Evolutionary conservation across 768 basidiomycete genomes (phyloP).

Genomic region (Cyathus striatus): DNA sequence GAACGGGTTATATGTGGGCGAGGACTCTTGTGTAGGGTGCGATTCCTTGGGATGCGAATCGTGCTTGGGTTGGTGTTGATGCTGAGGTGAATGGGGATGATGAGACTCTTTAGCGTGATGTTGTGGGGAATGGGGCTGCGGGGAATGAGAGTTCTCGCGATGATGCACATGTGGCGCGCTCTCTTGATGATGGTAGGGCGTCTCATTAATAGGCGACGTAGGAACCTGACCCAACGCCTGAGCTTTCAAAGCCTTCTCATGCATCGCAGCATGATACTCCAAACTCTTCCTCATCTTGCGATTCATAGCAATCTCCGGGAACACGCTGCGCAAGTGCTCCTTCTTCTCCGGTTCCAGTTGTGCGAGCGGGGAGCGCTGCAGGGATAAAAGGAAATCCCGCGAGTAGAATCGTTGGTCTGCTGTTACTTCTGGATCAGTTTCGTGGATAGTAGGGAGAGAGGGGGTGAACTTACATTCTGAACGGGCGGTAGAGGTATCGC

Average conservation of each 20-base stretch:
- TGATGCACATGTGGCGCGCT: too few species aligned
- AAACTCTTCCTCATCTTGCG: conserved; percentile 22
- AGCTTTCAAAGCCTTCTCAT: too few species aligned
- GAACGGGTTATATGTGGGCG: neutral
- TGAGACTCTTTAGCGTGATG: too few species aligned
- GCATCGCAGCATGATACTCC: conserved; percentile 15
- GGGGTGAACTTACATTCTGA: too few species aligned
- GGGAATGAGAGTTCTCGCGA: too few species aligned
- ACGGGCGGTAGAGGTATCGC: conserved; percentile 11
- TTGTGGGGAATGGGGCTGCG: too few species aligned
- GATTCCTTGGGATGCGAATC: conserved; percentile 4
- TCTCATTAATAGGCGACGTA: too few species aligned
- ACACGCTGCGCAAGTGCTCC: conserved; percentile 14
- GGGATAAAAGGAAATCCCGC: conserved; percentile 15
- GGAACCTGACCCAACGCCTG: too few species aligned
- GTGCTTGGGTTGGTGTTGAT: conserved; percentile 3
- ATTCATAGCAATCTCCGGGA: conserved; percentile 21
- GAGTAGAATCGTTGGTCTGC: conserved; percentile 16
- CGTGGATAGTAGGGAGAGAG: neutral
- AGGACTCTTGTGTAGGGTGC: neutral
- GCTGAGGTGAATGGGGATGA: neutral
- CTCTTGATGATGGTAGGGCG: too few species aligned
- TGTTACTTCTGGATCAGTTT: conserved; percentile 2
- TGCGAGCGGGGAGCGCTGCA: conserved; percentile 20
- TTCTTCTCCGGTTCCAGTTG: conserved; percentile 15